These are phyloP conservation scores for Stramenopiles sp. DNA, from an alignment of 352 stramenopile species.

Conservation along the genomic window DNA sequence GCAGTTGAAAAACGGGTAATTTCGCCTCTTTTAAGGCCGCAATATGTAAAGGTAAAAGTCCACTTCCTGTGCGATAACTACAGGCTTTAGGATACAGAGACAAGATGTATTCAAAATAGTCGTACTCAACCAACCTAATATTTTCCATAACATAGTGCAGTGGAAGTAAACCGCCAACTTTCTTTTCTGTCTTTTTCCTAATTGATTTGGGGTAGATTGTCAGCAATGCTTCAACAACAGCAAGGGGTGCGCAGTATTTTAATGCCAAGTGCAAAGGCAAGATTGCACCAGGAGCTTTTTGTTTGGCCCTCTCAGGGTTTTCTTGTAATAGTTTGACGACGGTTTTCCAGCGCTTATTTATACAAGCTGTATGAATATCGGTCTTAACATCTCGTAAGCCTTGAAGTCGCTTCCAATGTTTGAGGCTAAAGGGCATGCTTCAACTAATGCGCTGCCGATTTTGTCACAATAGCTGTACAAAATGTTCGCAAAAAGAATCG, in stretches of 20 bases:
- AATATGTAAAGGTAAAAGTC: neutral
- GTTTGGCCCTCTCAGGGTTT: neutral
- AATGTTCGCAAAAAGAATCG: too few species aligned
- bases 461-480: too few species aligned
- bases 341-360: neutral
- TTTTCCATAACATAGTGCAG: slow-evolving; percentile 2
- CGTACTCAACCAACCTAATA: neutral
- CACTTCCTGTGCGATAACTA: neutral
- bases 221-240: neutral
- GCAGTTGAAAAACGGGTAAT: neutral
- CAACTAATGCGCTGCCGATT: too few species aligned
- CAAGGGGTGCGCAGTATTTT: neutral
- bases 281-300: neutral
- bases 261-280: neutral
- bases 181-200: neutral
- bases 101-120: neutral
- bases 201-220: neutral
- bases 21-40: neutral
- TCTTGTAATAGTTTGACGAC: neutral
- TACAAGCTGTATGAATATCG: neutral
- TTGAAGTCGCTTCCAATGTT: neutral
- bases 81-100: neutral
- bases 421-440: too few species aligned
- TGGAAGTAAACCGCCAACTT: neutral
- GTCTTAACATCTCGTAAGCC: neutral